Percentiles rank a stretch among this genome's conserved stretches.
Conservation (phyloP, 805 yeast species). For the Kazachstania psychrophila region DNA sequence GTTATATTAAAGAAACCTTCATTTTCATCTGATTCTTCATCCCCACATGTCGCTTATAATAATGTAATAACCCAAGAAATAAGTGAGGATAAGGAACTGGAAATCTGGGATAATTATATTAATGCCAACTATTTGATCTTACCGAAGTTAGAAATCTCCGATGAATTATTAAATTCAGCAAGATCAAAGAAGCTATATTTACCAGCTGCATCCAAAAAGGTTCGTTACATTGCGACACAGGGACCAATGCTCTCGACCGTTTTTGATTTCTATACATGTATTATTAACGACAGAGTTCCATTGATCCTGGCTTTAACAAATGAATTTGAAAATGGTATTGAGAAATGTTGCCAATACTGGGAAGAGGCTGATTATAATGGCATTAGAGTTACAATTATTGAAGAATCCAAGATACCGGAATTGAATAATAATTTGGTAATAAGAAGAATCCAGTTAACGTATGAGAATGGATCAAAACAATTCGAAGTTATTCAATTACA, state of each 20-base stretch:
- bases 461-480: conserved; percentile 20
- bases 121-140: conserved; percentile 67
- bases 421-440: conserved; percentile 10
- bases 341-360: conserved; percentile 84
- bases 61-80: neutral
- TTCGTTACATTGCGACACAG: conserved; percentile 73
- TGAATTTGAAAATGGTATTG: conserved; percentile 64
- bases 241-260: conserved; percentile 74
- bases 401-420: conserved; percentile 12
- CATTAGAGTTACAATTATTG: conserved; percentile 18
- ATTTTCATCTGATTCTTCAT: conserved; percentile 1
- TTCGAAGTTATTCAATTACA: conserved; percentile 67
- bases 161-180: conserved; percentile 5
- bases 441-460: conserved; percentile 35
- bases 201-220: conserved; percentile 21
- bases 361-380: conserved; percentile 41
- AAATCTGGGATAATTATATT: conserved; percentile 50
- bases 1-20: conserved; percentile 43
- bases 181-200: neutral
- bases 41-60: neutral
- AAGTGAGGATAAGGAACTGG: conserved; percentile 12
- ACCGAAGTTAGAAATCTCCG: conserved; percentile 12
- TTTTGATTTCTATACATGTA: conserved; percentile 78
- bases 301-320: conserved; percentile 69
- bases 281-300: conserved; percentile 52